Percentiles rank a stretch among this genome's conserved stretches.
Conservation (phyloP, 345 rosid species). For the Brassica napus region DNA sequence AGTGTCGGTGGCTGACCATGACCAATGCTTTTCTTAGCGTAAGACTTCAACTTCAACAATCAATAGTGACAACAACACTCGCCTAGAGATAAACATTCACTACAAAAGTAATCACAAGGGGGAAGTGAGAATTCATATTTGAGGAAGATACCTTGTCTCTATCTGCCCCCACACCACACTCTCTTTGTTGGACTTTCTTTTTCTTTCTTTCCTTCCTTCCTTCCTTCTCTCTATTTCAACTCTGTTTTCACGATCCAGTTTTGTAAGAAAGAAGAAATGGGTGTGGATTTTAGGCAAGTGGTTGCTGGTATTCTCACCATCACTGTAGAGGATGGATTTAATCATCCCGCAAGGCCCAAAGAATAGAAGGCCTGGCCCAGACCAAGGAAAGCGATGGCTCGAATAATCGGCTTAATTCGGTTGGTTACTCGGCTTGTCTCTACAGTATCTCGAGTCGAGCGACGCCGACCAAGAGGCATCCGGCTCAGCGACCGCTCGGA, state of each 20-base stretch:
- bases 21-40: constrained; percentile 10
- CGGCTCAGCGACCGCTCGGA: no score
- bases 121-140: constrained; percentile 33
- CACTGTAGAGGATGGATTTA: no score
- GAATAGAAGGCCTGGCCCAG: no score
- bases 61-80: constrained; percentile 36
- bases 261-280: constrained; percentile 49
- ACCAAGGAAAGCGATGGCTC: no score
- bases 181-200: constrained; percentile 30
- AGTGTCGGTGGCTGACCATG: constrained; percentile 42
- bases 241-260: constrained; percentile 1
- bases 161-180: constrained; percentile 31
- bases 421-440: no score
- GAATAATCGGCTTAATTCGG: no score
- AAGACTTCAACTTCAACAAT: constrained; percentile 31
- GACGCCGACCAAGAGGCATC: no score
- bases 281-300: constrained; percentile 92
- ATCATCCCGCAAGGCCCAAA: no score
- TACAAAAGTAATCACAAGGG: constrained; percentile 14
- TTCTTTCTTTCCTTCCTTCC: background rate
- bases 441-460: no score
- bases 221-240: background rate
- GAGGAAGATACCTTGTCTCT: constrained; percentile 40
- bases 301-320: constrained; percentile 87
- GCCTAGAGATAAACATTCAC: background rate